Percentiles rank a stretch among this genome's conserved stretches.
Conservation (phyloP, 768 basidiomycete genomes). For the Peribolospora baueri region DNA sequence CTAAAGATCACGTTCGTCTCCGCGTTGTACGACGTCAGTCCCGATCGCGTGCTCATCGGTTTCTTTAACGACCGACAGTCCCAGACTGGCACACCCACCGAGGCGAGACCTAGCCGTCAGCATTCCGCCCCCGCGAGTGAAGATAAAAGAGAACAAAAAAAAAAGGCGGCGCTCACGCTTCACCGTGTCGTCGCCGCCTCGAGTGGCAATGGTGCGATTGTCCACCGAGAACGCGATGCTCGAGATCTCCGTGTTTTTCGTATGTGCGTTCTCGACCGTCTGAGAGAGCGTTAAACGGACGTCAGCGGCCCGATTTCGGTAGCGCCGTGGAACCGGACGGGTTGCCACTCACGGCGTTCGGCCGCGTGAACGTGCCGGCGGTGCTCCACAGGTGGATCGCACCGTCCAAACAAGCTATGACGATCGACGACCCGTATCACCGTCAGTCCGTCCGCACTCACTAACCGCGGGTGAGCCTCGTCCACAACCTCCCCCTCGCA, state of each 20-base stretch:
- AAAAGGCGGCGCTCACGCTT: slow-evolving; percentile 42
- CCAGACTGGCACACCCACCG: slow-evolving; percentile 43
- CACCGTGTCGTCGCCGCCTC: slow-evolving; percentile 85
- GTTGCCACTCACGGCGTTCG: slow-evolving; percentile 24
- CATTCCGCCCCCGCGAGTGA: not conserved
- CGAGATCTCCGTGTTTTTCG: slow-evolving; percentile 62
- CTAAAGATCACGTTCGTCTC: slow-evolving; percentile 87
- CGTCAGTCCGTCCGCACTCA: no score
- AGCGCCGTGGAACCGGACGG: no score
- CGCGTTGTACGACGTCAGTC: slow-evolving; percentile 55
- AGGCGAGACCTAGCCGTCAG: not conserved
- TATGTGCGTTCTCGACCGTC: slow-evolving; percentile 65
- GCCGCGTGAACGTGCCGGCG: slow-evolving; percentile 75
- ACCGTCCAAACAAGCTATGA: slow-evolving; percentile 64
- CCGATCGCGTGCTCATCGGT: slow-evolving; percentile 43
- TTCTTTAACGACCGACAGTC: slow-evolving; percentile 76
- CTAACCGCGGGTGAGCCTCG: not conserved
- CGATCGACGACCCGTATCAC: not conserved
- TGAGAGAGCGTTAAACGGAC: slow-evolving; percentile 15
- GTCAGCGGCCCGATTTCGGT: no score
- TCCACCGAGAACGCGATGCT: slow-evolving; percentile 74
- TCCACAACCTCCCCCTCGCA: not conserved
- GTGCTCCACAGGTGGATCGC: slow-evolving; percentile 83
- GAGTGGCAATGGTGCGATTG: slow-evolving; percentile 54
- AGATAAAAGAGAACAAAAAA: no score